These are phyloP conservation scores for Hericium alpestre DNA, from an alignment of 768 basidiomycete genomes.

Conservation along the genomic window DNA sequence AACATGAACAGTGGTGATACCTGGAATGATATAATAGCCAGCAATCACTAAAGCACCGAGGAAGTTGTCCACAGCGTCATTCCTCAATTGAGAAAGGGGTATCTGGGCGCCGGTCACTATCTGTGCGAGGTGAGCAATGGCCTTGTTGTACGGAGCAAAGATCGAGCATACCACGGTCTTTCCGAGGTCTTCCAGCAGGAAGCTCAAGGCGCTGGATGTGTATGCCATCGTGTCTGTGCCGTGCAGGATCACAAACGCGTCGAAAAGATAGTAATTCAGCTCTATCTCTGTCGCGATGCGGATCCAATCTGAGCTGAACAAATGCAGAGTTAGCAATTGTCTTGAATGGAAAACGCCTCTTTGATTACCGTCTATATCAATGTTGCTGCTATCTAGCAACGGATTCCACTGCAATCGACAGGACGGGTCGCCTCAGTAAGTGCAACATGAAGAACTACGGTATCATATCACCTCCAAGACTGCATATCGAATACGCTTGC, in stretches of 20 bases:
- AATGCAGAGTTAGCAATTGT: slow-evolving; percentile 2
- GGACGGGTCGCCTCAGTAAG: background rate
- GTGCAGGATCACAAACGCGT: slow-evolving; percentile 85
- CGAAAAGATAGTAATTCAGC: slow-evolving; percentile 76
- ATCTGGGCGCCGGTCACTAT: slow-evolving; percentile 92
- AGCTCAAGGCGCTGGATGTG: slow-evolving; percentile 80
- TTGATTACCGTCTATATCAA: slow-evolving; percentile 63
- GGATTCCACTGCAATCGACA: slow-evolving; percentile 61
- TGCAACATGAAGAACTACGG: background rate
- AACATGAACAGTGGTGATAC: slow-evolving; percentile 24
- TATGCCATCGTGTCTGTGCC: slow-evolving; percentile 92
- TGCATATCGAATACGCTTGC: slow-evolving; percentile 75
- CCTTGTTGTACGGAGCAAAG: background rate
- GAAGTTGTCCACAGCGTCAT: slow-evolving; percentile 89
- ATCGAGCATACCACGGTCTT: slow-evolving; percentile 63
- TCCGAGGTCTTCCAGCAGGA: slow-evolving; percentile 85
- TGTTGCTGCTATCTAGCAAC: slow-evolving; percentile 80
- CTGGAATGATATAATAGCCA: slow-evolving; percentile 86
- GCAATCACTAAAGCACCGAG: slow-evolving; percentile 84
- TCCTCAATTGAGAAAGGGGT: slow-evolving; percentile 81
- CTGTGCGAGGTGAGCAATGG: slow-evolving; percentile 25
- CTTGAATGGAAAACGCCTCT: background rate
- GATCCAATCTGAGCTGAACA: slow-evolving; percentile 60
- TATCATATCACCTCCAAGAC: slow-evolving; percentile 53
- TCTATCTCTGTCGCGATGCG: slow-evolving; percentile 87